These are phyloP conservation scores for Pseudogymnoascus sp. DNA, from an alignment of 2,329 filamentous ascomycete genomes.

Conservation along the genomic window DNA sequence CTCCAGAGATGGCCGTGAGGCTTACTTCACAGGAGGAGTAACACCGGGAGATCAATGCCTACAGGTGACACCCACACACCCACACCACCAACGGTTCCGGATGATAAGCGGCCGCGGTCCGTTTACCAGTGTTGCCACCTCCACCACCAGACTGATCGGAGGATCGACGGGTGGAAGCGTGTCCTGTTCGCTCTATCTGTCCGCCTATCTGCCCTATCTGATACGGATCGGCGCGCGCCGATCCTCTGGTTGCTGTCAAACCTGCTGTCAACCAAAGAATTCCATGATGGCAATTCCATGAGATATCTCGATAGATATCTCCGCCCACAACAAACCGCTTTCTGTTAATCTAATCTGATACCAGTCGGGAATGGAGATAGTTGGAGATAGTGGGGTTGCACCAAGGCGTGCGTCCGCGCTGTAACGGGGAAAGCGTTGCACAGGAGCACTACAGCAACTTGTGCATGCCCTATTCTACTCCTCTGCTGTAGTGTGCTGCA, in stretches of 20 bases:
- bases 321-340: background rate
- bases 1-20: background rate
- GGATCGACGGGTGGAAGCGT: background rate
- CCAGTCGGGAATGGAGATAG: background rate
- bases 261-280: background rate
- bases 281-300: background rate
- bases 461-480: conserved; percentile 1
- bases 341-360: conserved; percentile 4
- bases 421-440: background rate
- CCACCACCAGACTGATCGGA: background rate
- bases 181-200: background rate
- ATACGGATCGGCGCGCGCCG: background rate
- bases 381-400: background rate
- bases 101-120: background rate
- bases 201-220: conserved; percentile 3
- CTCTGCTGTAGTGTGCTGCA: background rate
- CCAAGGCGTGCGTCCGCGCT: background rate
- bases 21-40: background rate
- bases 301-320: background rate
- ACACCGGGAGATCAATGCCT: background rate
- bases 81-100: background rate
- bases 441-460: background rate
- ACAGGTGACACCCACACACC: background rate
- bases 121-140: background rate
- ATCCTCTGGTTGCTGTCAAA: background rate